Evolutionary conservation across 768 basidiomycete species (phyloP).

Genomic region (Tulasnella calospora): DNA sequence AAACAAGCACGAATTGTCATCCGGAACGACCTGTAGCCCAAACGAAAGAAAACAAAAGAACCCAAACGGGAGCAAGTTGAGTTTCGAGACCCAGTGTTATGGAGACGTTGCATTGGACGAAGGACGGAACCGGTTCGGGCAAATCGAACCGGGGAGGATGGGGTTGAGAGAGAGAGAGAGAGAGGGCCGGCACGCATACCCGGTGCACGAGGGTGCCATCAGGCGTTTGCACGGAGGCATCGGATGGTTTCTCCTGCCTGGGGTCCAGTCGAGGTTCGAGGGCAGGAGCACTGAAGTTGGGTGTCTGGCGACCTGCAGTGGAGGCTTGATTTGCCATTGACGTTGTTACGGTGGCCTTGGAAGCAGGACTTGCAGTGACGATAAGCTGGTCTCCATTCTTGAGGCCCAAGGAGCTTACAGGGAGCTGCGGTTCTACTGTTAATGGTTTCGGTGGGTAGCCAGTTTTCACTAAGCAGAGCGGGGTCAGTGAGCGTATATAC

Average conservation of each 20-base stretch:
- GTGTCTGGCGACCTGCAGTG: constrained; percentile 6
- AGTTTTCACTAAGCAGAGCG: constrained; percentile 32
- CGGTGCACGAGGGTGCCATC: constrained; percentile 69
- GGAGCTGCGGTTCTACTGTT: constrained; percentile 65
- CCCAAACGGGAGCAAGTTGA: constrained; percentile 3
- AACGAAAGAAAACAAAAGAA: neutral
- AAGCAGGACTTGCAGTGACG: constrained; percentile 39
- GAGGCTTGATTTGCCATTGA: constrained; percentile 19
- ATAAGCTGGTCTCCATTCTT: constrained; percentile 80
- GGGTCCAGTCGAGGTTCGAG: constrained; percentile 29
- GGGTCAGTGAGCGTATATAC: neutral
- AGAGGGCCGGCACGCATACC: constrained; percentile 40
- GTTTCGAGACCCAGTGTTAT: neutral
- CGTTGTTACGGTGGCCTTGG: neutral
- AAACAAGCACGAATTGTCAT: constrained; percentile 96
- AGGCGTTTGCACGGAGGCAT: constrained; percentile 57
- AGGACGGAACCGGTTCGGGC: neutral
- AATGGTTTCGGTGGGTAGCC: constrained; percentile 82
- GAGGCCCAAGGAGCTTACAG: constrained; percentile 71
- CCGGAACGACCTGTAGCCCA: constrained; percentile 68
- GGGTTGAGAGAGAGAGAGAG: neutral
- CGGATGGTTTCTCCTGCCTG: constrained; percentile 28
- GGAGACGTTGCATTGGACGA: neutral
- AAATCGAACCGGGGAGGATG: neutral
- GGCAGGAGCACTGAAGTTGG: constrained; percentile 29